phyloP scores from a whole-genome alignment of 371 early-diverging fungal species.

The Coemansia sp. region DNA sequence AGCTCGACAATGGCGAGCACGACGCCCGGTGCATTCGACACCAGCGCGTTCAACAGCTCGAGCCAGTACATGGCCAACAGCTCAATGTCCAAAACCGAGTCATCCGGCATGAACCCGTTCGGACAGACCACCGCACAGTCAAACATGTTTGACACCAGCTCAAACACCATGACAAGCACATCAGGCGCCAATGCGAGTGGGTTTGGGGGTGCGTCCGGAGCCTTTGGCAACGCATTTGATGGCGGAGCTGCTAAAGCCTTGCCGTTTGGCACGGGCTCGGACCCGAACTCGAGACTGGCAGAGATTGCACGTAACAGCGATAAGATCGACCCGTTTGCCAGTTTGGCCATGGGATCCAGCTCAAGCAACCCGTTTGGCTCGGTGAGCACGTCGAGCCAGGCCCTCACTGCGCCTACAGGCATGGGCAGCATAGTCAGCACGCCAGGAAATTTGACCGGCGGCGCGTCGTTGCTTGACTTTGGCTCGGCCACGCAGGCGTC shows the following conservation, averaged over 20 bases:
- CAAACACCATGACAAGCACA: slow-evolving; percentile 12
- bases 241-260: slow-evolving; percentile 50
- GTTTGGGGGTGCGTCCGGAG: slow-evolving; percentile 47
- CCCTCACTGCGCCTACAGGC: not conserved
- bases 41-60: slow-evolving; percentile 14
- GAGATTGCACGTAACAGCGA: slow-evolving; percentile 56
- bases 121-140: slow-evolving; percentile 24
- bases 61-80: slow-evolving; percentile 12
- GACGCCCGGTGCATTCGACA: slow-evolving; percentile 9
- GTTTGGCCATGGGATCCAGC: slow-evolving; percentile 49
- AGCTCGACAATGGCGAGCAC: slow-evolving; percentile 6
- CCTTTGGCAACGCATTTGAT: slow-evolving; percentile 52
- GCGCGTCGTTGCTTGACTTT: slow-evolving; percentile 37
- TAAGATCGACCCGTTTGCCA: slow-evolving; percentile 62
- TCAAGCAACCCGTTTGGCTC: slow-evolving; percentile 38
- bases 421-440: slow-evolving; percentile 13
- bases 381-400: slow-evolving; percentile 7
- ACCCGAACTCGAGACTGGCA: slow-evolving; percentile 41
- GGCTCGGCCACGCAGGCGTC: slow-evolving; percentile 31
- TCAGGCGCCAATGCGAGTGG: slow-evolving; percentile 3
- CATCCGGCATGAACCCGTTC: slow-evolving; percentile 24
- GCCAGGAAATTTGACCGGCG: slow-evolving; percentile 13
- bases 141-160: not conserved
- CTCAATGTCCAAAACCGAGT: slow-evolving; percentile 8
- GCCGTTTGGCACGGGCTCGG: slow-evolving; percentile 39